Evolutionary conservation across 2,329 filamentous ascomycete species (phyloP).

Genomic region (Xylaria sp.): DNA sequence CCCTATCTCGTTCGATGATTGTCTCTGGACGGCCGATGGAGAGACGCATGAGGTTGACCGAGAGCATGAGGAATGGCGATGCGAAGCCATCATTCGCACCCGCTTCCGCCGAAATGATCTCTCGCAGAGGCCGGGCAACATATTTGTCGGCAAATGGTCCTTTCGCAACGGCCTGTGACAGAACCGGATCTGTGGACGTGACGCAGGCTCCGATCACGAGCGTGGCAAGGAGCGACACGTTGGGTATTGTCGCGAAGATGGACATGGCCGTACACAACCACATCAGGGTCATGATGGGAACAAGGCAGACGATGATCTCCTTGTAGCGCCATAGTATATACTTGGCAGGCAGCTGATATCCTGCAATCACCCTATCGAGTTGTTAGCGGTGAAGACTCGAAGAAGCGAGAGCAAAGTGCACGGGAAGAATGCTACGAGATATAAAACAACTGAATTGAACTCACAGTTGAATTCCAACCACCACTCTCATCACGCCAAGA

Average conservation of each 20-base stretch:
- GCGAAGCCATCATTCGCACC: conserved; percentile 59
- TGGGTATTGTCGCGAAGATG: conserved; percentile 50
- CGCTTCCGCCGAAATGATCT: conserved; percentile 58
- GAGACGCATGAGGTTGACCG: conserved; percentile 52
- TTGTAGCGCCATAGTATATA: conserved; percentile 47
- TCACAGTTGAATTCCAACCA: conserved; percentile 55
- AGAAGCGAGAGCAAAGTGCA: neutral
- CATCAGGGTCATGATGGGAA: conserved; percentile 58
- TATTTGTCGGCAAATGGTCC: conserved; percentile 59
- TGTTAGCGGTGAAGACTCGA: neutral
- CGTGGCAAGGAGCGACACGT: conserved; percentile 47
- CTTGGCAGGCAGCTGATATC: conserved; percentile 55
- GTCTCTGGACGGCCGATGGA: conserved; percentile 36
- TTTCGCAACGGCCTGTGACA: conserved; percentile 58
- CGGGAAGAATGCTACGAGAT: neutral
- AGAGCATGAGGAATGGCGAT: conserved; percentile 56
- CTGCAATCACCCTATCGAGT: conserved; percentile 45
- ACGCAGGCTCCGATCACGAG: conserved; percentile 57
- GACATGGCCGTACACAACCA: conserved; percentile 55
- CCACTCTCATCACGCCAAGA: conserved; percentile 49
- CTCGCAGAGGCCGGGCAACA: conserved; percentile 50
- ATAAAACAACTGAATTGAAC: conserved; percentile 17
- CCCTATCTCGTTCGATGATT: conserved; percentile 22
- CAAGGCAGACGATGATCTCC: conserved; percentile 49
- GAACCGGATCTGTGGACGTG: conserved; percentile 57